Base-by-base conservation (phyloP, 2,329 filamentous ascomycete species). In the Mycocentrospora acerina region DNA sequence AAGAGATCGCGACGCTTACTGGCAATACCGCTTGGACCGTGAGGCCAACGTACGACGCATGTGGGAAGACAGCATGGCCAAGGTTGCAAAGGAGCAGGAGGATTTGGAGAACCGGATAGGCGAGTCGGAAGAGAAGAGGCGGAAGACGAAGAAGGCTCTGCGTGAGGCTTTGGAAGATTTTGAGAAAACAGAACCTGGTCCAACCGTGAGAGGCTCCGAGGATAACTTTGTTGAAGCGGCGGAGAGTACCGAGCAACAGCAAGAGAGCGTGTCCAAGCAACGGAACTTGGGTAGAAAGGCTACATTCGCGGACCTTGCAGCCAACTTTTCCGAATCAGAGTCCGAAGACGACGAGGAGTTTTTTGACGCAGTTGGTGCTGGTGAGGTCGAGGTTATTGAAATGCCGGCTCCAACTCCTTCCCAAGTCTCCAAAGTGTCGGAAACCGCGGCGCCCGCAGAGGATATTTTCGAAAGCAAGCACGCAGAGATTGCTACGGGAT, bases 21-120 rank as follows among this genome's bases (percentile, higher is more conserved):
- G 93, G 93, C 91, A 97, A 66, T 94, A 95, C 63, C 84, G 90
- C 11, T 75, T 98, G 27, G 90, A 95, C 53, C 85, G 90, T 37
- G 93, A 98, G 70, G 84, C 85, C 29, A 88, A 95, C 62, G 85
- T 97, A 71, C 83, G 93, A 25, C 85, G 88, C 43, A 88, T 98
- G 82, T 98, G 93, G 93, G 93, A 98, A 69, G 93, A 98, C 59
- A 97, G 90, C 69, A 66, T 98, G 93, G 90, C 93, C 8, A 84
- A 90, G 57, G 86, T 98, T n/a, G 93, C 90, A 13, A 83, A 82
- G 39, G 93, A 98, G 65, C 93, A 98, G 57, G 93, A 97, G 68
- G 81, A 90, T 35, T 78, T 98, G 1, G 89, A 97, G 63, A 88
- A 82, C 24, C 85, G 84, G 41, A 87, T 96, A 44, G 89, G 88